Percentiles rank a stretch among this genome's conserved stretches.
phyloP scores from a whole-genome alignment of 2,329 filamentous ascomycete species.

The Colletotrichum neosansevieriae region DNA sequence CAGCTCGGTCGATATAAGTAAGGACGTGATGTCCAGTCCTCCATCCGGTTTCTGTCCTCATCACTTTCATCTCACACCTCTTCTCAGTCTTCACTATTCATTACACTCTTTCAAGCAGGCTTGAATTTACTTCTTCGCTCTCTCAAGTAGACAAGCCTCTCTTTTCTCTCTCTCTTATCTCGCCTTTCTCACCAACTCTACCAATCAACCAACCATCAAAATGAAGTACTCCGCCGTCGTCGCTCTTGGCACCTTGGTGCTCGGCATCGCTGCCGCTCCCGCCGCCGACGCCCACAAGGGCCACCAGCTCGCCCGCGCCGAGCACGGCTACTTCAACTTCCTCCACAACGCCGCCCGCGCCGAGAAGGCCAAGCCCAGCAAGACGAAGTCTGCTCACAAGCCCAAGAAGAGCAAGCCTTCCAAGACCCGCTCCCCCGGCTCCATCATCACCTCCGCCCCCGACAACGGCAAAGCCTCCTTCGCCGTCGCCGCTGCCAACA shows the following conservation, averaged over 20 bases:
- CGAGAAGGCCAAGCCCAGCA: constrained; percentile 26
- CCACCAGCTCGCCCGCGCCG: constrained; percentile 26
- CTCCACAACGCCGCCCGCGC: constrained; percentile 33
- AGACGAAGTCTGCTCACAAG: constrained; percentile 25
- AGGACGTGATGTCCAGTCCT: constrained; percentile 12
- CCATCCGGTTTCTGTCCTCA: neutral
- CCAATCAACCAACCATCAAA: constrained; percentile 6
- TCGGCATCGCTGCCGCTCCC: constrained; percentile 34
- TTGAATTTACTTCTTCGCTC: constrained; percentile 32
- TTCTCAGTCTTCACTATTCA: constrained; percentile 14
- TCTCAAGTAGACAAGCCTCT: constrained; percentile 31
- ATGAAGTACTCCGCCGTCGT: constrained; percentile 36
- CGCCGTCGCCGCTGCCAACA: neutral
- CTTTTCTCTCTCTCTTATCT: neutral
- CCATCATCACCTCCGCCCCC: constrained; percentile 35
- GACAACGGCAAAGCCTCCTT: constrained; percentile 15
- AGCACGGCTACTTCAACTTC: constrained; percentile 35
- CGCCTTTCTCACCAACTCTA: neutral
- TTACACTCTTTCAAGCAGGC: constrained; percentile 39
- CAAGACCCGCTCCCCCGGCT: constrained; percentile 23
- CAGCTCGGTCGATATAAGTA: constrained; percentile 34
- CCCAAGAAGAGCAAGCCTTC: constrained; percentile 23
- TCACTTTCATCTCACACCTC: constrained; percentile 13
- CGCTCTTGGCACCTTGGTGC: constrained; percentile 34
- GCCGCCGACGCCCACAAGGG: constrained; percentile 15